Evolutionary conservation across 176 grass and related monocot species (phyloP), one percentile per base, ranked within the genome.

Genomic region (Eragrostis curvula): DNA sequence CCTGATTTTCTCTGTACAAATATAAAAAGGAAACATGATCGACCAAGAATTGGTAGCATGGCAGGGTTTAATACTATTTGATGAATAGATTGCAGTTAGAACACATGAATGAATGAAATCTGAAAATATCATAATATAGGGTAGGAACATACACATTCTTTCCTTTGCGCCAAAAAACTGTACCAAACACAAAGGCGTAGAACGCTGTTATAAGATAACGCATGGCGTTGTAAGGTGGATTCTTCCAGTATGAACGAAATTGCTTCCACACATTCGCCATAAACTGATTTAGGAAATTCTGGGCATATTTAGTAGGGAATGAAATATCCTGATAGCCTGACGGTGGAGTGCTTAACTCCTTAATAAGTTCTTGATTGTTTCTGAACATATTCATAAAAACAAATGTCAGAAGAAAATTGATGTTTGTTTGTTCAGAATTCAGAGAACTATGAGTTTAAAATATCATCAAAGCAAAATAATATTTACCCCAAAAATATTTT

Each of bases 231-330:
- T 97, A 94, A 39, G 87, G 56, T 49, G 95, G 95, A 85, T 94
- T 97, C 85, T 93, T 97, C 95, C 95, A 97, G 43, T 94, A 97
- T 17, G 92, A 94, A 53, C 41, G 79, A 29, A 85, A 89, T 68
- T 94, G 92, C 83, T 97, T 97, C 95, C 95, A 94, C 39, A 29
- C 70, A 98, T 85, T 98, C 84, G 23, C 53, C 87, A 5, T 44
- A 68, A 39, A 58, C 8, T 58, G 55, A 58, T 58, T 58, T 24
- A 58, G 49, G 21, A 94, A 94, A 60, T 59, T 89, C 79, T 94
- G 92, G 10, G 95, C 87, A 63, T 93, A 98, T 85, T 98, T 87
- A 2, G 92, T 91, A 40, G 92, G 90, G 71, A 98, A 98, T 64
- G 88, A 89, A 14, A 98, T 61, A 84, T 94, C 92, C 55, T 87